phyloP scores from a whole-genome alignment of 1,284 basidiomycete species.

The Pyrrhoderma lamaoense region DNA sequence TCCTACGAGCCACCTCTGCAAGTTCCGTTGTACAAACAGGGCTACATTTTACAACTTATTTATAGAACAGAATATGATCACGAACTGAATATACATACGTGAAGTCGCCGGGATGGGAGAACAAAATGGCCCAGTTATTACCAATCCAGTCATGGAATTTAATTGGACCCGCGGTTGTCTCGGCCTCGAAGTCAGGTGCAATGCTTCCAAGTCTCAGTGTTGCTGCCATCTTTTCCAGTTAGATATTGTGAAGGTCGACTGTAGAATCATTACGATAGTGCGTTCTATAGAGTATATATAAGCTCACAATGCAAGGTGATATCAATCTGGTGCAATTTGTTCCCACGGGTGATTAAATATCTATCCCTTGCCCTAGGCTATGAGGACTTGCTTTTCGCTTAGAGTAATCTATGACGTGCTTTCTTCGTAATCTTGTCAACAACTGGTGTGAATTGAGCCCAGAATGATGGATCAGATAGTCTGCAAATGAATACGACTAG shows the following conservation, averaged over 20 bases:
- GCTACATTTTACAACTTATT: conserved; percentile 78
- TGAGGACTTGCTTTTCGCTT: too few species aligned
- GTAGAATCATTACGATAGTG: neutral
- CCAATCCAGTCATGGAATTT: conserved; percentile 92
- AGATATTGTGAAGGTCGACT: neutral
- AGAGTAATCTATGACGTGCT: too few species aligned
- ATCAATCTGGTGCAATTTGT: conserved; percentile 10
- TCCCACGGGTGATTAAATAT: conserved; percentile 14
- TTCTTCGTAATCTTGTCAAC: too few species aligned
- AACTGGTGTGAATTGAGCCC: too few species aligned
- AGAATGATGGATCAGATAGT: too few species aligned
- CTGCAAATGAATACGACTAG: too few species aligned
- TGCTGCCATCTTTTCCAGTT: conserved; percentile 6
- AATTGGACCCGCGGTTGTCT: conserved; percentile 72
- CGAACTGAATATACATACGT: conserved; percentile 8
- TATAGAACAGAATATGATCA: neutral
- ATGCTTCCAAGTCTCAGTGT: conserved; percentile 65
- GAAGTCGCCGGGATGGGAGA: conserved; percentile 18
- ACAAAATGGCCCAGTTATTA: conserved; percentile 67
- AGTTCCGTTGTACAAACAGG: conserved; percentile 96
- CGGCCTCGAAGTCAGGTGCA: conserved; percentile 78
- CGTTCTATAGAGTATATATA: conserved; percentile 4
- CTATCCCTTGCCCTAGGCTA: too few species aligned
- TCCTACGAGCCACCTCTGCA: conserved; percentile 85
- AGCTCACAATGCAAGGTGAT: neutral